A percentile compares a stretch with the other conserved stretches of the same genome.
Evolutionary conservation across 805 yeast species (phyloP).

Genomic region (Myxozyma sirexii): DNA sequence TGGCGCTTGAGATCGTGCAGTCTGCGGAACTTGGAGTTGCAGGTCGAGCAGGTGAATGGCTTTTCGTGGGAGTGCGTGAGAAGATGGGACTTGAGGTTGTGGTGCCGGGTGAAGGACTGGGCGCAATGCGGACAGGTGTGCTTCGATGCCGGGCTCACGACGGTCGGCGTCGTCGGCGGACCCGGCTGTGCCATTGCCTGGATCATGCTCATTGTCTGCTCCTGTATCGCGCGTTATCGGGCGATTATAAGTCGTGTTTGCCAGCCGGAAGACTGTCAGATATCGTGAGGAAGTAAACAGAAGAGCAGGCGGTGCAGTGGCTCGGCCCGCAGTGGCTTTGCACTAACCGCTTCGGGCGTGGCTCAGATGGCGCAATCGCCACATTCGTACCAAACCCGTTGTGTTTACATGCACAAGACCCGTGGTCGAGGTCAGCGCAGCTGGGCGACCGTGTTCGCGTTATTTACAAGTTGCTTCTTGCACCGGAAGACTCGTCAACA

Average conservation of each 20-base stretch:
- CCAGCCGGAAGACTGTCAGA: too few species aligned
- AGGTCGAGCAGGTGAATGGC: conserved; percentile 65
- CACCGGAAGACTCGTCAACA: not conserved
- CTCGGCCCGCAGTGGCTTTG: conserved; percentile 6
- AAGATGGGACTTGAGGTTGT: conserved; percentile 72
- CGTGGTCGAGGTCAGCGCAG: too few species aligned
- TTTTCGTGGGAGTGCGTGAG: conserved; percentile 66
- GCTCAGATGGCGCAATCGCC: conserved; percentile 20
- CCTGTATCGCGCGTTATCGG: not conserved
- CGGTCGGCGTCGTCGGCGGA: conserved; percentile 12
- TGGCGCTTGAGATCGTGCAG: conserved; percentile 78
- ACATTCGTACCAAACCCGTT: not conserved
- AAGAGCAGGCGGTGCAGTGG: conserved; percentile 14
- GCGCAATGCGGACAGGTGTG: conserved; percentile 58
- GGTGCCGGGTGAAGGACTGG: conserved; percentile 69
- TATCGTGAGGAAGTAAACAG: not conserved
- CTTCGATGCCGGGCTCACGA: conserved; percentile 17
- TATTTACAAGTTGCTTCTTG: not conserved
- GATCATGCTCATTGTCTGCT: conserved; percentile 13
- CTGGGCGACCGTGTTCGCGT: not conserved
- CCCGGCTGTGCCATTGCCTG: conserved; percentile 16
- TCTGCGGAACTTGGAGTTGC: conserved; percentile 66
- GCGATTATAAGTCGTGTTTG: not conserved
- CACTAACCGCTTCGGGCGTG: not conserved
- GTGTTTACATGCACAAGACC: not conserved